Base-by-base conservation (phyloP, 2,329 filamentous ascomycete species). In the Diaporthe sp. region DNA sequence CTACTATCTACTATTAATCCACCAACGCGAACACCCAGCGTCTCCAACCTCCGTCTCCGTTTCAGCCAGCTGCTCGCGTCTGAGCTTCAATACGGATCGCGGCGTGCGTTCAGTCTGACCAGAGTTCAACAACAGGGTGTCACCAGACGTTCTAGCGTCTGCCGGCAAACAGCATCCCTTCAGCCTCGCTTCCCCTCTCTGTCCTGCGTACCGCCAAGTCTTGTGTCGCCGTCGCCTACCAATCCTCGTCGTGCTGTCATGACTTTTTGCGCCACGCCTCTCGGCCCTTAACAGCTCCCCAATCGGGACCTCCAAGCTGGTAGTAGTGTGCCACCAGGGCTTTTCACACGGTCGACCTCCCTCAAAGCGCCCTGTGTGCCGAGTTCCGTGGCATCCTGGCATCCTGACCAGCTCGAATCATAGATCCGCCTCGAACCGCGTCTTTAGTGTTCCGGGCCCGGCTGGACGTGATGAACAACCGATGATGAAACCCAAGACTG, bases 401-500 rank as follows among this genome's bases (percentile, higher is more conserved):
- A 55, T 49, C 55, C 39, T 28, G 19, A 31, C 25, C 46, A 49
- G 12, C 39, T 55, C 61, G 61, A 60, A 74, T 70, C 58, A 67
- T 13, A 49, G 62, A 10, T 42, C 39, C 39, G 31, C 42, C 57
- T 49, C 67, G 73, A 70, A 72, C 67, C 65, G 65, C 65, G 60
- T 65, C 58, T 65, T 17, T 72, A 13, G 49, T 60, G 57, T 58
- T 46, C 67, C 67, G 67, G 39, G 67, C 49, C 49, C 65, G 49
- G 8, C 49, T 37, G 65, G 22, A 55, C 17, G 31, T 15, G 46
- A 42, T 28, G 22, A 55, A 55, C 31, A 42, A 31, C 49, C 46
- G 46, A 28, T 42, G 62, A 72, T 75, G 73, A 75, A 75, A 75
- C 73, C 61, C 60, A 42, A 39, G 39, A 60, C 62, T 70, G 53